Evolutionary conservation across 2,329 filamentous ascomycete genomes (phyloP), one percentile per base, ranked within the genome.

Genomic region (Fusarium lyarnte): DNA sequence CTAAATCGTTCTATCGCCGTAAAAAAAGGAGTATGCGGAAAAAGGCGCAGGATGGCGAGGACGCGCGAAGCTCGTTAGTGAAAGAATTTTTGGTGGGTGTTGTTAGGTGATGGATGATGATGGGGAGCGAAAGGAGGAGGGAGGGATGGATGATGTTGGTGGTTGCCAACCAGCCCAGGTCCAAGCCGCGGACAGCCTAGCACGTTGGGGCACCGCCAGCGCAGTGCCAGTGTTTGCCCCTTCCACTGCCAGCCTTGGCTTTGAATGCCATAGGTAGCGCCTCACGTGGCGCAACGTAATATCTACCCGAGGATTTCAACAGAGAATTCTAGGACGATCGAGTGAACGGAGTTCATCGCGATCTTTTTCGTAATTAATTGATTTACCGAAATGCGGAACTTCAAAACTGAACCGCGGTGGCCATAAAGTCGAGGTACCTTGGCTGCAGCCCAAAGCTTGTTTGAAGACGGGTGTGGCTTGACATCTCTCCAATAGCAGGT

Each of bases 101-200:
- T 71, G 70, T 73, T 73, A 69, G 64, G 66, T 69, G 66, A 52
- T 73, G 63, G 70, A 73, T 73, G 70, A 73, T 68, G 70, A 73
- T 73, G 63, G 63, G 55, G 52, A 73, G 69, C 57, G 69, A 71
- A 61, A 71, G 67, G 63, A 72, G 64, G 69, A 73, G 60, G 55
- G 58, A 67, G 69, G 63, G 65, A 70, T 60, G 53, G 51, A 63
- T 73, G 59, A 66, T 67, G 66, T 57, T 70, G 70, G 69, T 66
- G 58, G 62, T 73, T 73, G 58, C 61, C 62, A 69, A 47, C 62
- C 41, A 52, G 39, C 47, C 62, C 31, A 65, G 47, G 39, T 21
- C 29, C 35, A 42, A 36, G 36, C 21, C 17, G 25, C n/a, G 51
- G 36, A 29, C 25, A 65, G 62, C 49, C 59, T 57, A 45, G 55